Base-by-base conservation (phyloP, 2,329 filamentous ascomycete genomes). In the Fusarium sp. region DNA sequence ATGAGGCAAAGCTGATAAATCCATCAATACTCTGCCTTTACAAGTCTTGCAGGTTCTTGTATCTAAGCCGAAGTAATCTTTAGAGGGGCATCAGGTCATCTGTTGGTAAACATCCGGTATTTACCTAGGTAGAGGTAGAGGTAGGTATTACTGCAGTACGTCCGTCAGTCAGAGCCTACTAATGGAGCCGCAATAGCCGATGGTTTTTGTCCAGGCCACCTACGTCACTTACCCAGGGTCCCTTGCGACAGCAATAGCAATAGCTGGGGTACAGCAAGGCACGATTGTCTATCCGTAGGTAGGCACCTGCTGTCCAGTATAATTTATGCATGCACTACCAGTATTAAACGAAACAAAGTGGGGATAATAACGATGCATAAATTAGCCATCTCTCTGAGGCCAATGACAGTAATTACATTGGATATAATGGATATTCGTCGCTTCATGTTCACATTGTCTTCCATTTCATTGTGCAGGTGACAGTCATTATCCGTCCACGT, bases 401-500 rank as follows among this genome's bases (percentile, higher is more conserved):
- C 34, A 38, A 11, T 38, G 34, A 38, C 34, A n/a, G 18, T 12
- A 38, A n/a, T 12, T 38, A 38, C 10, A 30, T 30, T n/a, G 34
- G 34, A 38, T 38, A n/a, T n/a, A n/a, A n/a, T 38, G 18, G 18
- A 38, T 38, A 38, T 38, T 38, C 18, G n/a, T 38, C 34, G 18
- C 34, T 38, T 38, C 34, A 38, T 38, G 34, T 38, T n/a, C 34
- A 38, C 34, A 40, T 40, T 27, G 22, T 27, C n/a, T 32, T 27
- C 32, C 24, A 20, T 41, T 58, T 27, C 22, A 45, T 59, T 59
- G 49, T 52, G 53, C 61, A 65, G 40, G 57, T 69, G 62, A 70
- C 58, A 41, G 46, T 46, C 27, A 44, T 40, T 38, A 48, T 57
- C 51, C n/a, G 57, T 63, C 62, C 67, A 57, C 57, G 57, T 70